Conservation (phyloP, 2,329 filamentous ascomycete species). For the Ceratocystis papillata region DNA sequence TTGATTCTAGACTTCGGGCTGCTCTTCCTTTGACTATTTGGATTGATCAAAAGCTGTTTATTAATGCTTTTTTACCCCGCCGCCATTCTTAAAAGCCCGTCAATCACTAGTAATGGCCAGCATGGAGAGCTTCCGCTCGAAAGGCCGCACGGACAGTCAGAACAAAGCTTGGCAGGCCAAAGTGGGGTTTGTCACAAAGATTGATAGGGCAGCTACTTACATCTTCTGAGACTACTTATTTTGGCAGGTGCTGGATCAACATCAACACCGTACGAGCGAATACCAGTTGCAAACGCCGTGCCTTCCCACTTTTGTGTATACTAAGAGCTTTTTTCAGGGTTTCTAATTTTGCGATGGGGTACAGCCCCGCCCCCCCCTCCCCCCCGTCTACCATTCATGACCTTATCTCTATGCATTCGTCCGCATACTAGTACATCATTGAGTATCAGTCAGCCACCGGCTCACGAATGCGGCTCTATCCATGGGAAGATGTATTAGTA, state of each 20-base stretch:
- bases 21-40: no score
- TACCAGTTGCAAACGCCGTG: not conserved
- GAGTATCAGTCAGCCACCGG: not conserved
- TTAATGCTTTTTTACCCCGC: not conserved
- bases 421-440: no score
- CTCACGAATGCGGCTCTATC: not conserved
- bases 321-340: not conserved
- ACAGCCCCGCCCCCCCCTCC: no score
- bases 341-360: no score
- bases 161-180: slow-evolving; percentile 7
- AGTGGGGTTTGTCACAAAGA: slow-evolving; percentile 3
- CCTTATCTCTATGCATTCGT: no score
- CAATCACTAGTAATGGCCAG: not conserved
- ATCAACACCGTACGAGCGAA: not conserved
- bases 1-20: no score
- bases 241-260: not conserved
- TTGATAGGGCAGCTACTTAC: slow-evolving; percentile 4
- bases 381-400: no score
- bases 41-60: no score
- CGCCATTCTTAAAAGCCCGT: not conserved
- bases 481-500: not conserved
- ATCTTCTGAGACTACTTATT: not conserved
- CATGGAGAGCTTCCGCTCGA: not conserved
- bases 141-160: not conserved
- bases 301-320: not conserved